Evolutionary conservation across 2,329 filamentous ascomycete genomes (phyloP), one percentile per base, ranked within the genome.

Genomic region (Pyricularia sp.): DNA sequence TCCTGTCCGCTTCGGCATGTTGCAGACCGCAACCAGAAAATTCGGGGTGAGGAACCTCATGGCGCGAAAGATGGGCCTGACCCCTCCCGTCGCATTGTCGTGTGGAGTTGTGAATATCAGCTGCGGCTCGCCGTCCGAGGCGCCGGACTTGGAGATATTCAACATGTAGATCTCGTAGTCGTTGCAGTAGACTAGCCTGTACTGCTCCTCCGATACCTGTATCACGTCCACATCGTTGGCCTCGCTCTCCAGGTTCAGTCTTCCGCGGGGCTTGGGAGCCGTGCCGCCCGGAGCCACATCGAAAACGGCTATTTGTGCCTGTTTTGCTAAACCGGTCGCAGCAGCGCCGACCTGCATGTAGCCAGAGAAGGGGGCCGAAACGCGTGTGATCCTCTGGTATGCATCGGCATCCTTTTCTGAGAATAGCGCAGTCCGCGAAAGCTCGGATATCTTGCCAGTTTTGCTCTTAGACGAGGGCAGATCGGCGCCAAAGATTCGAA

Each of bases 261-360:
- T 75, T 31, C 81, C 82, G 70, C 78, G 78, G 62, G 75, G 67
- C 70, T 78, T 82, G 66, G 81, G 81, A 1, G 4, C 53, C 53
- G 53, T 57, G 31, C 59, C 35, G 44, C 77, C 82, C 74, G 68
- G 16, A 8, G 81, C 84, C 22, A 87, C 85, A 72, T 90, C 84
- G 73, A 96, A 96, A 57, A 96, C 77, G 30, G 91, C 88, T 67
- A 97, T 84, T 76, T 97, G 89, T 13, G 88, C 84, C 62, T 88
- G 80, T 66, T 86, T 86, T 24, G 90, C 87, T 68, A 96, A 79
- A 31, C 90, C 90, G 0, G 91, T 93, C 10, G 91, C 88, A 66
- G 89, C 86, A 13, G 86, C 92, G 66, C 89, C 92, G 53, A 96
- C 80, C 66, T 90, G 83, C 59, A 83, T 82, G 66, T 79, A 78